These are phyloP conservation scores for Podila clonocystis DNA, from an alignment of 192 early-diverging fungal genomes.

Conservation along the genomic window DNA sequence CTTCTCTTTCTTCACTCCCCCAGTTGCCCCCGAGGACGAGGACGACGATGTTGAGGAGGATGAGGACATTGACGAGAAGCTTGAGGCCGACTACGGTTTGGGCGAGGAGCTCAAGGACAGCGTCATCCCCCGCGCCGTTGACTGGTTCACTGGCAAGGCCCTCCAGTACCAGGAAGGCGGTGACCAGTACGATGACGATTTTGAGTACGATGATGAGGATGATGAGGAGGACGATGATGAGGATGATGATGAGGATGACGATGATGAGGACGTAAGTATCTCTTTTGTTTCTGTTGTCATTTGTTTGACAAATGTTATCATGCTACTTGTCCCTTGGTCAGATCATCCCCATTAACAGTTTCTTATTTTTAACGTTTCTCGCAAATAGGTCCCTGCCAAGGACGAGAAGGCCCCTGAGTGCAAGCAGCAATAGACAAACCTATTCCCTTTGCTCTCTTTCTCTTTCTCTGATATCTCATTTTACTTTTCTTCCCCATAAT, in stretches of 20 bases:
- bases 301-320: too few species aligned
- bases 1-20: constrained; percentile 96
- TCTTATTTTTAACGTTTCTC: not conserved
- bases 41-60: constrained; percentile 75
- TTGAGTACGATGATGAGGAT: constrained; percentile 50
- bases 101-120: constrained; percentile 99
- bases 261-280: constrained; percentile 37
- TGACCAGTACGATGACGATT: constrained; percentile 36
- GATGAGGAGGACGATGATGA: constrained; percentile 54
- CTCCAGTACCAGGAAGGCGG: constrained; percentile 78
- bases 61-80: constrained; percentile 84
- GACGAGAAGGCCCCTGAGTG: constrained; percentile 49
- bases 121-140: constrained; percentile 94
- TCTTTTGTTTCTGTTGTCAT: constrained; percentile 13
- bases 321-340: too few species aligned
- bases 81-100: constrained; percentile 96
- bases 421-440: constrained; percentile 49
- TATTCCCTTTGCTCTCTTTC: constrained; percentile 2
- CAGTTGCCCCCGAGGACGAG: constrained; percentile 78
- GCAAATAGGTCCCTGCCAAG: constrained; percentile 43
- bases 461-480: constrained; percentile 12
- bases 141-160: constrained; percentile 99
- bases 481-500: constrained; percentile 9
- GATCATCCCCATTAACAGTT: too few species aligned
- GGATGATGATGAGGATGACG: constrained; percentile 54